Evolutionary conservation across 2,329 filamentous ascomycete genomes (phyloP), one percentile per base, ranked within the genome.

Genomic region (Tricladium varicosporioides): DNA sequence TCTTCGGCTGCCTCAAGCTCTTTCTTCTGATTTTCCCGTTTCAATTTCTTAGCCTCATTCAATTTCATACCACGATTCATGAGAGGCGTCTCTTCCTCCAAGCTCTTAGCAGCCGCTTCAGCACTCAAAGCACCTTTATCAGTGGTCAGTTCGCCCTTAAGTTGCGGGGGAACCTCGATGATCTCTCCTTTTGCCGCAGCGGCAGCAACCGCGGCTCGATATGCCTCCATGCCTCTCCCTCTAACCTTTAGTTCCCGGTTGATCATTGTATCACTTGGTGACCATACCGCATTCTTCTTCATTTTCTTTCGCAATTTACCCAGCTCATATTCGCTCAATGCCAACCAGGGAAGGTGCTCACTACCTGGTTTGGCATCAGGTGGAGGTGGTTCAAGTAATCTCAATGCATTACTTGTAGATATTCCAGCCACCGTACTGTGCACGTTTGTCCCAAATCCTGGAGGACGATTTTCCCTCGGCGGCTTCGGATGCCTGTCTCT

Each of bases 211-310:
- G 86, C 86, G 46, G 78, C 78, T 45, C 75, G 78, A 65, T 81
- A 87, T 5, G 82, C 82, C 52, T 86, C 84, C 14, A 83, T 78
- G 2, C 85, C 85, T 46, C 90, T 85, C 1, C 86, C 86, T 15
- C 91, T 79, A 16, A 78, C 78, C 69, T 88, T 88, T 1, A 94
- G 80, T 72, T 93, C 89, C 31, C 89, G 80, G 14, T 88, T 83
- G 61, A 93, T 89, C 90, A 94, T 94, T 0, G 90, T 92, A 65
- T 91, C 88, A 61, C 88, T 92, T 0, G 90, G 90, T 2, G 84
- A 86, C 90, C 90, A 94, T 4, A 89, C 86, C 0, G 89, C 88
- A 67, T 94, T 94, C 78, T 94, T 94, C 80, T 94, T 94, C 90
- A 94, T 94, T 15, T 88, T 81, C 74, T 94, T 94, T 59, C 90